These are phyloP conservation scores for Wickerhamiella brachini DNA, from an alignment of 805 yeast species.

Conservation along the genomic window DNA sequence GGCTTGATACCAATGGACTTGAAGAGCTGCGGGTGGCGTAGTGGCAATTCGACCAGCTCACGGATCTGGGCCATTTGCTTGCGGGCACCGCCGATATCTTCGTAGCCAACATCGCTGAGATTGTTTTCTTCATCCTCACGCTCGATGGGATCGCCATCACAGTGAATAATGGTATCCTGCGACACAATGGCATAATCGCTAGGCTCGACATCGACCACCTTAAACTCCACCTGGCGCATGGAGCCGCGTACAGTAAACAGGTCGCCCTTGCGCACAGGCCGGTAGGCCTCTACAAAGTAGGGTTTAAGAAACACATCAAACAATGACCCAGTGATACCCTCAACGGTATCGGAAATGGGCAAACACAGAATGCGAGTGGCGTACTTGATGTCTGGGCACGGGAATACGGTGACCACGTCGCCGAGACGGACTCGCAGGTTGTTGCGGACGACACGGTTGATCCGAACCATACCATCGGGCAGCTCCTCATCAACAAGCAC, in stretches of 20 bases:
- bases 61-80: constrained; percentile 99
- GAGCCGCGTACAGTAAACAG: constrained; percentile 95
- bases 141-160: constrained; percentile 97
- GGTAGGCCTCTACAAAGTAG: constrained; percentile 95
- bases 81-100: constrained; percentile 97
- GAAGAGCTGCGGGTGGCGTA: constrained; percentile 96
- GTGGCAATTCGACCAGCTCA: constrained; percentile 94
- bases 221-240: constrained; percentile 98
- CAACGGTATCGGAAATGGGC: constrained; percentile 96
- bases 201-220: constrained; percentile 96
- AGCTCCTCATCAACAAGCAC: constrained; percentile 93
- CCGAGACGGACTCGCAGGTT: constrained; percentile 89
- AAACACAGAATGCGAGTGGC: constrained; percentile 88
- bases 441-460: constrained; percentile 92
- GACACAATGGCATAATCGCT: constrained; percentile 96
- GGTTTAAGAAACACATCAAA: constrained; percentile 96
- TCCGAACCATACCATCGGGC: constrained; percentile 87
- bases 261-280: constrained; percentile 97
- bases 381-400: constrained; percentile 96
- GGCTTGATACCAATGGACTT: constrained; percentile 98
- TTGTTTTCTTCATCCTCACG: constrained; percentile 97
- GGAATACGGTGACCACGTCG: constrained; percentile 79
- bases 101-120: constrained; percentile 94
- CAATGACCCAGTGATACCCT: constrained; percentile 91
- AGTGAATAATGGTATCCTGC: constrained; percentile 94